These are phyloP conservation scores for Balansia obtecta DNA, from an alignment of 2,329 filamentous ascomycete species.

Conservation along the genomic window DNA sequence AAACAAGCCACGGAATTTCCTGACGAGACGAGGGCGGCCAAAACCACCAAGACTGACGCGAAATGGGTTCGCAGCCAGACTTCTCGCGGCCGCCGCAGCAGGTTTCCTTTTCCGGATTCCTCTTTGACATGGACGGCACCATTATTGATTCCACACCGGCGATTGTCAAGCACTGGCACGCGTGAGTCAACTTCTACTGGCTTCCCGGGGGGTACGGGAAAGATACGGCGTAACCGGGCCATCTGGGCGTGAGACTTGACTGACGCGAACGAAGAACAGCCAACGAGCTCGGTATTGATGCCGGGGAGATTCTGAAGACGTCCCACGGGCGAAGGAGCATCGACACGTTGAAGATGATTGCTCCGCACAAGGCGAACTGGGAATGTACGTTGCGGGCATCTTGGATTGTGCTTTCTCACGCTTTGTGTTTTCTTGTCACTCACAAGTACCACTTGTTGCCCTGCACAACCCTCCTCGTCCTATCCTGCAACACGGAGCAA, in stretches of 20 bases:
- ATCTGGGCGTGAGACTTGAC: no score
- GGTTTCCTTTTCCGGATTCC: constrained; percentile 40
- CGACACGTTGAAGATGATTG: constrained; percentile 68
- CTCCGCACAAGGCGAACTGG: constrained; percentile 80
- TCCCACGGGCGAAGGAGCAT: constrained; percentile 87
- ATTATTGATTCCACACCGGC: constrained; percentile 73
- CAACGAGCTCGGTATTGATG: constrained; percentile 70
- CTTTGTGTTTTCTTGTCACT: not conserved
- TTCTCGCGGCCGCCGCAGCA: constrained; percentile 32
- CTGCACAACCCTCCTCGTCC: not conserved
- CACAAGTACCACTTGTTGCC: no score
- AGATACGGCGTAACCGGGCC: no score
- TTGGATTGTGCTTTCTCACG: no score
- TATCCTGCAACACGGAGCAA: not conserved
- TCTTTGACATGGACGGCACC: constrained; percentile 73
- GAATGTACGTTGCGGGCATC: constrained; percentile 57
- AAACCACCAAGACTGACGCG: no score
- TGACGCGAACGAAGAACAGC: constrained; percentile 49
- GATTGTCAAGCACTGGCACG: constrained; percentile 66
- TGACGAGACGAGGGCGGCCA: no score
- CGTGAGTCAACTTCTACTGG: constrained; percentile 28
- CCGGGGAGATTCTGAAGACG: constrained; percentile 74
- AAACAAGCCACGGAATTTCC: no score
- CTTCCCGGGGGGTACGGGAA: no score
- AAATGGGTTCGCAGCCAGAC: constrained; percentile 22